Conservation (phyloP, 441 rosid genomes). For the Arabidopsis hybrid region DNA sequence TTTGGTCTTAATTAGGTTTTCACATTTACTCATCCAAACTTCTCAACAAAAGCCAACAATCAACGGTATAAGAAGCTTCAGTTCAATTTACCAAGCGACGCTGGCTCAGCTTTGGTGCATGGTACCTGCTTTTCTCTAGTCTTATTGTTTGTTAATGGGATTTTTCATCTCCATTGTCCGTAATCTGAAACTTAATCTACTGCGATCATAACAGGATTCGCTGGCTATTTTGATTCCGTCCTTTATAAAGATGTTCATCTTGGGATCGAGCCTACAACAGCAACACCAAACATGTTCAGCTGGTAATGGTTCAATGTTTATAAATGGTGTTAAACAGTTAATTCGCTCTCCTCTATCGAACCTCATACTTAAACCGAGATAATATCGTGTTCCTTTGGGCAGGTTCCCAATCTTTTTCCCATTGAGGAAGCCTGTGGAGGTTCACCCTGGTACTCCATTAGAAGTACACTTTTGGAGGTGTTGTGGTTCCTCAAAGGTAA, state of each 20-base stretch:
- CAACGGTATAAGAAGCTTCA: conserved; percentile 79
- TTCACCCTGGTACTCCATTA: conserved; percentile 63
- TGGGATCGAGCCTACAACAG: conserved; percentile 88
- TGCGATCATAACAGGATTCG: conserved; percentile 67
- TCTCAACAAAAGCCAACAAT: conserved; percentile 63
- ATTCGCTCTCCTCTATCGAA: not conserved
- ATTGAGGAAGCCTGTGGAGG: conserved; percentile 69
- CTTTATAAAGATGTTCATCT: conserved; percentile 96
- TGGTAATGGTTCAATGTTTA: conserved; percentile 56
- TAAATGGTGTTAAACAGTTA: not conserved
- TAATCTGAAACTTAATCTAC: conserved; percentile 15
- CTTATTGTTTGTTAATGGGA: not conserved
- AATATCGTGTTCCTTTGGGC: not conserved
- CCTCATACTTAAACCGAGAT: not conserved
- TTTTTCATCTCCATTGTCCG: not conserved
- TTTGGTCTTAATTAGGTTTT: conserved; percentile 66
- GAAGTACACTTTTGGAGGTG: conserved; percentile 97
- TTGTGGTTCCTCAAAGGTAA: conserved; percentile 82
- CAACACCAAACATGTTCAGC: conserved; percentile 99
- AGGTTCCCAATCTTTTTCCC: conserved; percentile 99
- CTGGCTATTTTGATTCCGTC: conserved; percentile 90
- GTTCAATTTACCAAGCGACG: conserved; percentile 73
- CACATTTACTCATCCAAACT: conserved; percentile 87
- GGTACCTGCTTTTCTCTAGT: conserved; percentile 55
- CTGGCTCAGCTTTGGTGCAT: conserved; percentile 89